Evolutionary conservation across 2,329 filamentous ascomycete genomes (phyloP).

Genomic region (Hortaea werneckii): DNA sequence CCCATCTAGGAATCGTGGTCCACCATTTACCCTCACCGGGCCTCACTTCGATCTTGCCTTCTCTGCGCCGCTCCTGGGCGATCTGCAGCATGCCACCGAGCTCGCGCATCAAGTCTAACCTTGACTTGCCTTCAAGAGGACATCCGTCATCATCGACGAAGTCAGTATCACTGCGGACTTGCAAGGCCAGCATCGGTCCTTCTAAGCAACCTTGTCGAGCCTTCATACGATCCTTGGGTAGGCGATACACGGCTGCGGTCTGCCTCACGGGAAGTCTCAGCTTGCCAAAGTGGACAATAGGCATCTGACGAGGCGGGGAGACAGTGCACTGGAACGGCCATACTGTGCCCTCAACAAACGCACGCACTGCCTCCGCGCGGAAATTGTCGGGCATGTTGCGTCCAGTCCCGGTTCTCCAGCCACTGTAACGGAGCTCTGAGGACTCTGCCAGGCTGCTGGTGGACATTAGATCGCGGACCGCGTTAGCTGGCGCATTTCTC

Average conservation of each 20-base stretch:
- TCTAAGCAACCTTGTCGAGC: constrained; percentile 47
- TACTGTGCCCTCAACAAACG: constrained; percentile 47
- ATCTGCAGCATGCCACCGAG: constrained; percentile 47
- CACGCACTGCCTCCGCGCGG: constrained; percentile 45
- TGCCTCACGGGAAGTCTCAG: constrained; percentile 49
- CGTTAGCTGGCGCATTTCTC: neutral
- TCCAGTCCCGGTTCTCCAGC: constrained; percentile 48
- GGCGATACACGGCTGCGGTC: constrained; percentile 43
- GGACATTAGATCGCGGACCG: constrained; percentile 3
- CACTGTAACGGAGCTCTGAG: constrained; percentile 38
- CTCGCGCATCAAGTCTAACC: constrained; percentile 48
- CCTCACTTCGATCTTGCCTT: constrained; percentile 40
- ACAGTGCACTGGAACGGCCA: constrained; percentile 50
- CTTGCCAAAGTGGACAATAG: constrained; percentile 29
- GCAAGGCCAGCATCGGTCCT: constrained; percentile 47
- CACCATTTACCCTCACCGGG: constrained; percentile 52
- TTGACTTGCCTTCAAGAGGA: constrained; percentile 13
- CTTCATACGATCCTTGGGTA: constrained; percentile 41
- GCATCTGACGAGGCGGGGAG: constrained; percentile 34
- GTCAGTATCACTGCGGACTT: constrained; percentile 44
- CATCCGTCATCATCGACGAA: constrained; percentile 37
- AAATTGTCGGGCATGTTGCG: constrained; percentile 49
- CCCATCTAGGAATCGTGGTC: constrained; percentile 47
- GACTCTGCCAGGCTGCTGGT: constrained; percentile 2
- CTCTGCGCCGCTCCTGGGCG: constrained; percentile 50